Evolutionary conservation across 2,329 filamentous ascomycete genomes (phyloP).

Genomic region (Colletotrichum australisinense): DNA sequence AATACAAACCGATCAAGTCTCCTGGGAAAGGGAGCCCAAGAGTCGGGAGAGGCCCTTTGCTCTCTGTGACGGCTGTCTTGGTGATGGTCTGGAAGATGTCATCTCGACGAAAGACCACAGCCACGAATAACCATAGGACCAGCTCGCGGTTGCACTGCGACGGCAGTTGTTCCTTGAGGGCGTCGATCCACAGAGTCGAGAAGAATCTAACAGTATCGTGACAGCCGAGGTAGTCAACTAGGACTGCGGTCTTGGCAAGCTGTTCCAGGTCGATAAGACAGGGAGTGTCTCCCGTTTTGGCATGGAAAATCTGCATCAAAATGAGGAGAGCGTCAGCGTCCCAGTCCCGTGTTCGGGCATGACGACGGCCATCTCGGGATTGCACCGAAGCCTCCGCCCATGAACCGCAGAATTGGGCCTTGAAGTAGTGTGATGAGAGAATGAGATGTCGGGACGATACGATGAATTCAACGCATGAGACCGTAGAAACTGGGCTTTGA

Average conservation of each 20-base stretch:
- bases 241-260: slow-evolving; percentile 41
- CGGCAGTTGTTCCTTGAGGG: not conserved
- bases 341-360: slow-evolving; percentile 36
- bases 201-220: slow-evolving; percentile 39
- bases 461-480: not conserved
- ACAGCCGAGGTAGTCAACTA: slow-evolving; percentile 44
- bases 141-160: slow-evolving; percentile 23
- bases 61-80: slow-evolving; percentile 24
- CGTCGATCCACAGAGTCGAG: slow-evolving; percentile 30
- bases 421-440: slow-evolving; percentile 35
- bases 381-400: slow-evolving; percentile 27
- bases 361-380: not conserved
- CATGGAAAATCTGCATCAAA: slow-evolving; percentile 44
- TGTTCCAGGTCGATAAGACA: slow-evolving; percentile 37
- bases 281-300: slow-evolving; percentile 38
- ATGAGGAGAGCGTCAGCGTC: slow-evolving; percentile 42
- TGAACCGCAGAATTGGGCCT: slow-evolving; percentile 10
- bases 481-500: not conserved
- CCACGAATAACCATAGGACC: slow-evolving; percentile 25
- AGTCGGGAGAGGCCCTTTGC: slow-evolving; percentile 5
- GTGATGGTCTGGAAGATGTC: slow-evolving; percentile 27
- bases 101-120: slow-evolving; percentile 32
- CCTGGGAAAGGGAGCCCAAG: not conserved
- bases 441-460: slow-evolving; percentile 37
- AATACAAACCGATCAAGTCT: not conserved